phyloP scores from a whole-genome alignment of 257 asterid genomes.

The Euphrasia confusa region DNA sequence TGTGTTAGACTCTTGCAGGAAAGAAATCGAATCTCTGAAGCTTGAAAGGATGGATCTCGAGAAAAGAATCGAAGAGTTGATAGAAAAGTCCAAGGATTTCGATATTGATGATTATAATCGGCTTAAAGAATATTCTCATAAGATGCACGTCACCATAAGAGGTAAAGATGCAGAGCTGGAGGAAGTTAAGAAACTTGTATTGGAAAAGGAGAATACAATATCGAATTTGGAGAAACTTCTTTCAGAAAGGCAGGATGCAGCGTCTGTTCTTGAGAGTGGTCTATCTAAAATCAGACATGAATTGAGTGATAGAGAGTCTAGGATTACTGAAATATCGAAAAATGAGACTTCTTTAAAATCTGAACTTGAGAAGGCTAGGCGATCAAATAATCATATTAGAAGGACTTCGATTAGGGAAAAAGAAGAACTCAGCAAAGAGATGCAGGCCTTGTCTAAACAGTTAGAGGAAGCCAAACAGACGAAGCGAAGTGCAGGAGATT shows the following conservation, averaged over 20 bases:
- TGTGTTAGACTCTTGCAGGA: constrained; percentile 65
- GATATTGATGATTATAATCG: too few relatives aligned
- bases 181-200: constrained; percentile 45
- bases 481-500: constrained; percentile 47
- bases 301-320: constrained; percentile 52
- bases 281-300: constrained; percentile 56
- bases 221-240: constrained; percentile 35
- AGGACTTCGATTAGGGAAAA: constrained; percentile 67
- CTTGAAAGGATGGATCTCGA: too few relatives aligned
- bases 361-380: constrained; percentile 41
- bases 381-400: constrained; percentile 27
- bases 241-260: constrained; percentile 56
- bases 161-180: too few relatives aligned
- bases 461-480: constrained; percentile 60
- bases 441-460: constrained; percentile 57
- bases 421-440: constrained; percentile 62
- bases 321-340: constrained; percentile 52
- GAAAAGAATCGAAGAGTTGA: too few relatives aligned
- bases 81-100: too few relatives aligned
- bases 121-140: too few relatives aligned
- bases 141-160: too few relatives aligned
- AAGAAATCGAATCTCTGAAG: too few relatives aligned
- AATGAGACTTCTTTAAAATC: constrained; percentile 57
- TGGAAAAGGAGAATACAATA: constrained; percentile 54
- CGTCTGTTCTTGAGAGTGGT: constrained; percentile 61